Percentiles rank a stretch among this genome's conserved stretches.
Conservation (phyloP, 805 yeast genomes). For the Ogataea allantospora region DNA sequence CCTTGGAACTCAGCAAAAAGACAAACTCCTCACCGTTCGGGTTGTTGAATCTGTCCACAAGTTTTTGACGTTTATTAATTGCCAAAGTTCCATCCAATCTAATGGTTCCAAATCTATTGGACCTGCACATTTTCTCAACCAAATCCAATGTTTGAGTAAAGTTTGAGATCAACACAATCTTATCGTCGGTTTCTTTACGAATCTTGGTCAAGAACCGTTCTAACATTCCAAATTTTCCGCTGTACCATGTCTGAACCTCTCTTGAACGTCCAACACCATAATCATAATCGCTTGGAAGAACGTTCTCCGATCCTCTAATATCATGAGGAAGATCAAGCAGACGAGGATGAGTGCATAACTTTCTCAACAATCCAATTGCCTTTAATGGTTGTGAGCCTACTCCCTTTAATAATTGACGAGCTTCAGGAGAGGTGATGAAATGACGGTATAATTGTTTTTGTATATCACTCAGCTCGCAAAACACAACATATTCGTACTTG, state of each 20-base stretch:
- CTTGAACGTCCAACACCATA: constrained; percentile 58
- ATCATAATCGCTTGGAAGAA: constrained; percentile 75
- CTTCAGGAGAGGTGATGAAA: constrained; percentile 77
- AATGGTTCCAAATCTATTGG: constrained; percentile 67
- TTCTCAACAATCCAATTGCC: constrained; percentile 85
- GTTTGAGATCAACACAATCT: constrained; percentile 90
- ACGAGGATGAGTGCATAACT: constrained; percentile 93
- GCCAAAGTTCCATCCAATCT: constrained; percentile 92
- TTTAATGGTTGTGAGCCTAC: constrained; percentile 79
- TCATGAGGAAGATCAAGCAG: constrained; percentile 73
- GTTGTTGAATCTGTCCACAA: constrained; percentile 88
- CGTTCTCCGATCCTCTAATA: constrained; percentile 60
- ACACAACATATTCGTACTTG: constrained; percentile 95
- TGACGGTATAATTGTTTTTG: constrained; percentile 70
- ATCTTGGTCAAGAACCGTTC: constrained; percentile 82
- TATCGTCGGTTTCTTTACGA: constrained; percentile 80
- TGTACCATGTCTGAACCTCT: constrained; percentile 74
- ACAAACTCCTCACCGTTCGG: constrained; percentile 87
- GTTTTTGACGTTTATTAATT: constrained; percentile 86
- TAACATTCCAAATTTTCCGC: constrained; percentile 83
- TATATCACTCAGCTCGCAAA: constrained; percentile 76
- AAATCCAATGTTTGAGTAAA: constrained; percentile 93
- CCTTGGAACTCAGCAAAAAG: constrained; percentile 87
- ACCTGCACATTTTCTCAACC: constrained; percentile 82
- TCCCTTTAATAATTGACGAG: constrained; percentile 62